Base-by-base conservation (phyloP, 441 rosid species). In the Croton laevigatus region DNA sequence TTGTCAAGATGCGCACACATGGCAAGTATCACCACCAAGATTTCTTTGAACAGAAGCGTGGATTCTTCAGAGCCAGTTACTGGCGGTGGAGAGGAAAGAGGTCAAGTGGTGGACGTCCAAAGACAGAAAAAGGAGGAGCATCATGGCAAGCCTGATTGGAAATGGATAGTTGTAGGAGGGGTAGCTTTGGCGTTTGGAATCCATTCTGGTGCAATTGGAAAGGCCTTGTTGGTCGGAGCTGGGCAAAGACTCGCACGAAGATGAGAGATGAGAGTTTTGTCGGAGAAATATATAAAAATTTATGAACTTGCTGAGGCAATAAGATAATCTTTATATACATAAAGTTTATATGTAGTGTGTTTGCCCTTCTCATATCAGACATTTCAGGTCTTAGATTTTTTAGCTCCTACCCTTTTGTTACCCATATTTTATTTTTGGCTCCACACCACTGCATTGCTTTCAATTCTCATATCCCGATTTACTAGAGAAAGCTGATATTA, bases 131-230 rank as follows among this genome's bases (percentile, higher is more conserved):
- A 27, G 32, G 32, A 27, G 32, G 32, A 74, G 5, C 88, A 88
- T 71, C 73, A 79, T 37, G 86, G 89, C 62, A 27, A 27, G 32
- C 69, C 89, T 63, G 95, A 94, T 73, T 94, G 98, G 98, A 94
- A 89, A 79, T 91, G 97, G 97, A 63, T 90, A 0, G 89, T 75
- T n/a, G 45, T 90, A 57, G 98, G 95, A 44, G 97, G 98, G 70
- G 86, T 89, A n/a, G 97, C 96, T 45, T 71, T 91, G 65, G 93
- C 79, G 67, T 83, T 88, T 6, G 97, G 97, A 70, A 86, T 94
- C 73, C 95, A 82, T 62, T 69, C 93, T 0, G 94, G 96, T 37
- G 80, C 77, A 55, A 73, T 91, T 55, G 97, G 97, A 77, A 91
- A 86, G 84, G 89, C 83, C 42, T 73, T 94, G 81, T 62, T 94